A percentile compares a stretch with the other conserved stretches of the same genome.
These are phyloP conservation scores for Decorospora gaudefroyi DNA, from an alignment of 2,329 filamentous ascomycete genomes.

Conservation along the genomic window DNA sequence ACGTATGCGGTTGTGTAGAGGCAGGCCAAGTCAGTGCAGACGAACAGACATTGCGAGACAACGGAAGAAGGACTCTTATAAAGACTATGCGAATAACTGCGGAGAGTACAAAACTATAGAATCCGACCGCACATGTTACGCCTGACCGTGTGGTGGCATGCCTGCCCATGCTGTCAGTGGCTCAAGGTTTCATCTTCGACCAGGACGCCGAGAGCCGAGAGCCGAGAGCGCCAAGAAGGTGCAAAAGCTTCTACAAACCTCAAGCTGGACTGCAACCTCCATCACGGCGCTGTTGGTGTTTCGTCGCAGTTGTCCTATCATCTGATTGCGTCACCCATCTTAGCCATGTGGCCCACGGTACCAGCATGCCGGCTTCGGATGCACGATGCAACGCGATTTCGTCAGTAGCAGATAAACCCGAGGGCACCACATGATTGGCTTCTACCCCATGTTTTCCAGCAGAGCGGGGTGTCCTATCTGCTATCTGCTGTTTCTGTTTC, in stretches of 20 bases:
- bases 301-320: neutral
- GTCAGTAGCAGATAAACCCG: slow-evolving; percentile 11
- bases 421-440: slow-evolving; percentile 8
- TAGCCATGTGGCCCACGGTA: too few relatives aligned
- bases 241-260: slow-evolving; percentile 4
- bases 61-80: too few relatives aligned
- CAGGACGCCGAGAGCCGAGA: neutral
- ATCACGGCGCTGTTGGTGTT: neutral
- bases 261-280: neutral
- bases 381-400: slow-evolving; percentile 7
- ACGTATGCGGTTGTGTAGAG: neutral
- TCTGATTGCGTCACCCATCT: slow-evolving; percentile 1
- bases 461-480: slow-evolving; percentile 14
- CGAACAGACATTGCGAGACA: too few relatives aligned
- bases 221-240: slow-evolving; percentile 1
- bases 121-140: too few relatives aligned
- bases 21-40: too few relatives aligned
- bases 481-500: too few relatives aligned
- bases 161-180: neutral
- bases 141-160: too few relatives aligned
- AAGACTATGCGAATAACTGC: too few relatives aligned
- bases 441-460: slow-evolving; percentile 17
- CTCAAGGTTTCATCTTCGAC: too few relatives aligned
- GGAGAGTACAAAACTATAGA: too few relatives aligned
- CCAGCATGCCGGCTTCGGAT: slow-evolving; percentile 1